Percentiles rank a stretch among this genome's conserved stretches.
Conservation (phyloP, 1,284 basidiomycete species). For the Ustilago tritici region DNA sequence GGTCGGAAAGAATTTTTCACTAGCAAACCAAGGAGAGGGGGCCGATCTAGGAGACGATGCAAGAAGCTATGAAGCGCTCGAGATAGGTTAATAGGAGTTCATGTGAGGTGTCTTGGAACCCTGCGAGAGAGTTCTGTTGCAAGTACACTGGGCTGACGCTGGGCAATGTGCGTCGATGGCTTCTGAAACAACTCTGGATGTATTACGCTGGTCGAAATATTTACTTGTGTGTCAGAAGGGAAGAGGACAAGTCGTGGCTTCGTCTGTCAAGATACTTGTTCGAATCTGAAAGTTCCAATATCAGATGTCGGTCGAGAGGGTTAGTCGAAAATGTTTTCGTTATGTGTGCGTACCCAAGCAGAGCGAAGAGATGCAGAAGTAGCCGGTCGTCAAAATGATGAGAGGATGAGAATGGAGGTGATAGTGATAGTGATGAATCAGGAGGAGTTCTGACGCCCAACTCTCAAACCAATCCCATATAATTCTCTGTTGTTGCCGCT, state of each 20-base stretch:
- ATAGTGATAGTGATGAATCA: not conserved
- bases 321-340: not conserved
- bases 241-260: not conserved
- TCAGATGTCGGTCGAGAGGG: too few relatives aligned
- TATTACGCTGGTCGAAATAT: not conserved
- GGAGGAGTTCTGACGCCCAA: too few relatives aligned
- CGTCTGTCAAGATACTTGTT: not conserved
- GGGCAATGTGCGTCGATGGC: not conserved
- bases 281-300: too few relatives aligned
- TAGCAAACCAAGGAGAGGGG: not conserved
- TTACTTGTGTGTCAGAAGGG: not conserved
- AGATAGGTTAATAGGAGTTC: not conserved
- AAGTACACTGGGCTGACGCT: not conserved
- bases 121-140: not conserved
- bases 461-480: too few relatives aligned
- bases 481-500: too few relatives aligned
- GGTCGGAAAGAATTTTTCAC: not conserved
- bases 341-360: not conserved
- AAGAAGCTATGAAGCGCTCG: not conserved
- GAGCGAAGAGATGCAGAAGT: not conserved
- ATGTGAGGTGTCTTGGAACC: not conserved
- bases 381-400: not conserved
- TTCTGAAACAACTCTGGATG: not conserved
- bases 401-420: not conserved
- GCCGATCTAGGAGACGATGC: not conserved